Conservation (phyloP, 2,329 filamentous ascomycete species). For the Parastagonospora avenae region DNA sequence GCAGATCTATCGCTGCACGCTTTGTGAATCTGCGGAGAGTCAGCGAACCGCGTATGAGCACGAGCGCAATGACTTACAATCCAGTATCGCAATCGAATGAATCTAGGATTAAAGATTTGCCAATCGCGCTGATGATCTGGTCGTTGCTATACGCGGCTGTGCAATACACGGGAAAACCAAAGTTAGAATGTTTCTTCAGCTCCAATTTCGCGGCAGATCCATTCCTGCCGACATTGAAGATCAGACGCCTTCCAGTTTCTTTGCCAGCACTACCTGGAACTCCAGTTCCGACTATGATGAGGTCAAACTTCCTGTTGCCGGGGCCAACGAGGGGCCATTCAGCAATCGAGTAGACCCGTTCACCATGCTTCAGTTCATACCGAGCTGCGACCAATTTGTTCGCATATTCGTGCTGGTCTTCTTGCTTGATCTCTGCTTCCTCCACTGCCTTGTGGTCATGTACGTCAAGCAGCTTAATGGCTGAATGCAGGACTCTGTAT, state of each 20-base stretch:
- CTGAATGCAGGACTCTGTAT: slow-evolving; percentile 46
- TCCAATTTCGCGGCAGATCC: slow-evolving; percentile 56
- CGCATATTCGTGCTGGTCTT: slow-evolving; percentile 28
- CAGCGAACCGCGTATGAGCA: not conserved
- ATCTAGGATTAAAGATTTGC: slow-evolving; percentile 35
- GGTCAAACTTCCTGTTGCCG: slow-evolving; percentile 61
- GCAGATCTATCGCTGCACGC: slow-evolving; percentile 47
- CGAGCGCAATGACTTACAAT: slow-evolving; percentile 14
- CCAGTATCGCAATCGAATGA: slow-evolving; percentile 30
- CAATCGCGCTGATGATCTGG: slow-evolving; percentile 31
- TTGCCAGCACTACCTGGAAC: slow-evolving; percentile 19
- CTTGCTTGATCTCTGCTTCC: slow-evolving; percentile 29
- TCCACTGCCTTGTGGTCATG: slow-evolving; percentile 21
- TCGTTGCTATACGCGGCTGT: slow-evolving; percentile 33
- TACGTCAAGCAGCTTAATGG: slow-evolving; percentile 33
- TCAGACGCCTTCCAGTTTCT: slow-evolving; percentile 35
- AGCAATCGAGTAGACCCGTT: slow-evolving; percentile 64
- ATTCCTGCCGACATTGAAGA: slow-evolving; percentile 32
- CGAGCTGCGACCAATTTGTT: slow-evolving; percentile 56
- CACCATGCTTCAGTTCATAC: slow-evolving; percentile 60
- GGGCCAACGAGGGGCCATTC: slow-evolving; percentile 68
- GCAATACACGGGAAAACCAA: slow-evolving; percentile 38
- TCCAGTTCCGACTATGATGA: slow-evolving; percentile 64
- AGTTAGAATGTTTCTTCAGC: slow-evolving; percentile 48
- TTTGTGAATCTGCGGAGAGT: slow-evolving; percentile 46